Evolutionary conservation across 2,329 filamentous ascomycete species (phyloP).

Genomic region (Colletotrichum tropicale): DNA sequence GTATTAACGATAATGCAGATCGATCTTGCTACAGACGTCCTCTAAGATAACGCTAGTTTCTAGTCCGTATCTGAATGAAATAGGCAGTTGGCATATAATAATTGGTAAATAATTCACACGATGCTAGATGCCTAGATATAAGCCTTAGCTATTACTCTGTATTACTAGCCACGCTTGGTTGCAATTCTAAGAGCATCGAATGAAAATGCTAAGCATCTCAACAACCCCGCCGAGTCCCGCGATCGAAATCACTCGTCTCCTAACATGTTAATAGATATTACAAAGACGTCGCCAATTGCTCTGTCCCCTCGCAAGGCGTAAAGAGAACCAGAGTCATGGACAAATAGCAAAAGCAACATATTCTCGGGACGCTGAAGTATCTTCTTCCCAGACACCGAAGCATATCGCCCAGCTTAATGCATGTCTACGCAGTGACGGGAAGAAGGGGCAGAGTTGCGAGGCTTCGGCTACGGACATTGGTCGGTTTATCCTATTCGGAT

Average conservation of each 20-base stretch:
- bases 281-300: not conserved
- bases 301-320: too few relatives aligned
- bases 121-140: too few relatives aligned
- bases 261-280: not conserved
- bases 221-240: not conserved
- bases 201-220: not conserved
- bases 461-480: not conserved
- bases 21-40: slow-evolving; percentile 37
- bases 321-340: not conserved
- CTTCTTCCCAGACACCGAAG: too few relatives aligned
- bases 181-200: not conserved
- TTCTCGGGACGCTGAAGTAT: not conserved
- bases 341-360: not conserved
- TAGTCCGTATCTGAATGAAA: slow-evolving; percentile 36
- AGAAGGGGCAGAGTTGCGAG: not conserved
- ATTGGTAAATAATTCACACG: not conserved
- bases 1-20: slow-evolving; percentile 55
- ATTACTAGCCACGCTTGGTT: not conserved
- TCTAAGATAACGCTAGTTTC: slow-evolving; percentile 36
- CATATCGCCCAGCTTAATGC: too few relatives aligned
- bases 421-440: too few relatives aligned
- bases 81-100: not conserved
- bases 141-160: too few relatives aligned
- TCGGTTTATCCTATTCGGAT: not conserved
- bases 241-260: not conserved